These are phyloP conservation scores for Apiotrichum sp. DNA, from an alignment of 1,284 basidiomycete genomes.

Conservation along the genomic window DNA sequence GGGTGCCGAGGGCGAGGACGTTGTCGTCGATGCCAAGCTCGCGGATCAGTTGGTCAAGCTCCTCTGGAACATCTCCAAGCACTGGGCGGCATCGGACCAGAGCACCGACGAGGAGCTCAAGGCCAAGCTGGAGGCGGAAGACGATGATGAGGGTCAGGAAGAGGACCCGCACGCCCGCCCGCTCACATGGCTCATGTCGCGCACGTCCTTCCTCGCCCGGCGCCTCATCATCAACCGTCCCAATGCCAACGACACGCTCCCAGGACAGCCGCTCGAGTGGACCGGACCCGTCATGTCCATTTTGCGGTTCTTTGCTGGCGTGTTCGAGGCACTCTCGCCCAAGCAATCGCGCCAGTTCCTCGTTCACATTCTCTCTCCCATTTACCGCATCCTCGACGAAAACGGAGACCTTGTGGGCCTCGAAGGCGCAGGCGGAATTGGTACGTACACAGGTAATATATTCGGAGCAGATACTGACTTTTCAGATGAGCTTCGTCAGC, in stretches of 20 bases:
- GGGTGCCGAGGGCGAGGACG: conserved; percentile 25
- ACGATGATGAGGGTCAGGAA: conserved; percentile 37
- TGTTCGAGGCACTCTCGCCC: conserved; percentile 64
- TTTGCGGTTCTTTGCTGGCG: conserved; percentile 90
- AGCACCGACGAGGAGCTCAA: conserved; percentile 38
- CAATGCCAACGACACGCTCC: conserved; percentile 29
- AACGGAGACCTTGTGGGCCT: conserved; percentile 59
- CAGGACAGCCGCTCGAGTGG: conserved; percentile 59
- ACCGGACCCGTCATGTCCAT: conserved; percentile 69
- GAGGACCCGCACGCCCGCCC: conserved; percentile 52
- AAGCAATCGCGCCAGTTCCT: conserved; percentile 61
- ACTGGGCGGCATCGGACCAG: conserved; percentile 55
- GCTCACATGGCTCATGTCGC: conserved; percentile 87
- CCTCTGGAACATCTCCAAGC: conserved; percentile 81
- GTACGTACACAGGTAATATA: too few species aligned
- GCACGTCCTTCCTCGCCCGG: conserved; percentile 77
- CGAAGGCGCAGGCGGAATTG: conserved; percentile 44
- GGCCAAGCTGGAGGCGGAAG: conserved; percentile 30
- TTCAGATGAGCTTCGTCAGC: conserved; percentile 68
- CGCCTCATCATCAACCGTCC: conserved; percentile 48
- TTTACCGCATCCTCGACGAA: conserved; percentile 82
- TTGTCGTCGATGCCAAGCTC: conserved; percentile 62
- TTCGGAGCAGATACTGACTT: too few species aligned
- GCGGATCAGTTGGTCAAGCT: conserved; percentile 89
- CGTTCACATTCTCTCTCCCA: conserved; percentile 74